Evolutionary conservation across 345 rosid genomes (phyloP).

Genomic region (Hibiscus syriacus): DNA sequence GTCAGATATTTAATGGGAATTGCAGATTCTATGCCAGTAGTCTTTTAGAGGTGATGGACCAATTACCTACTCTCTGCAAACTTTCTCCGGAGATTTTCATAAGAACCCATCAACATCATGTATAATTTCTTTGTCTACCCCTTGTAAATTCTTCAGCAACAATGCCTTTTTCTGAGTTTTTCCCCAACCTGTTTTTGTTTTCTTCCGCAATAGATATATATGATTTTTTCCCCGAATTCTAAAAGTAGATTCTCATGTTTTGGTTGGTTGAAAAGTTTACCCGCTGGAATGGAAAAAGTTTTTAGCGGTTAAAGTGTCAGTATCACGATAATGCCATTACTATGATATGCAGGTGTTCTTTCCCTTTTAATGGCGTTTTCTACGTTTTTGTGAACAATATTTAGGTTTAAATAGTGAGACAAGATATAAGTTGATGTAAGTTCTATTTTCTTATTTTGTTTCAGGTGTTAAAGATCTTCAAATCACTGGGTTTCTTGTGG

Average conservation of each 20-base stretch:
- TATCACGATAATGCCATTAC: slow-evolving; percentile 15
- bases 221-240: slow-evolving; percentile 10
- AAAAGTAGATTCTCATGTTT: slow-evolving; percentile 12
- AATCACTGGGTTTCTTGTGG: not conserved
- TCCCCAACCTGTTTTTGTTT: not conserved
- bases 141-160: slow-evolving; percentile 18
- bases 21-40: slow-evolving; percentile 36
- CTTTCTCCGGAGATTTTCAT: slow-evolving; percentile 25
- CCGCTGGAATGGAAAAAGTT: not conserved
- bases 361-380: slow-evolving; percentile 18
- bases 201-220: not conserved
- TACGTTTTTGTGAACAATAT: slow-evolving; percentile 6
- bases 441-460: not conserved
- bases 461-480: not conserved
- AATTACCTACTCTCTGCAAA: slow-evolving; percentile 21
- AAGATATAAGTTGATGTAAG: not conserved
- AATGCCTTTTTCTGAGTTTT: not conserved
- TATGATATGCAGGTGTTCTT: slow-evolving; percentile 23
- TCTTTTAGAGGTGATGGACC: slow-evolving; percentile 36
- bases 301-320: slow-evolving; percentile 28
- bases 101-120: slow-evolving; percentile 55
- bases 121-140: slow-evolving; percentile 42
- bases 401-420: not conserved
- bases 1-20: slow-evolving; percentile 40
- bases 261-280: not conserved